Evolutionary conservation across 345 rosid genomes (phyloP), one percentile per base, ranked within the genome.

Genomic region (Citrus mangshanensis): DNA sequence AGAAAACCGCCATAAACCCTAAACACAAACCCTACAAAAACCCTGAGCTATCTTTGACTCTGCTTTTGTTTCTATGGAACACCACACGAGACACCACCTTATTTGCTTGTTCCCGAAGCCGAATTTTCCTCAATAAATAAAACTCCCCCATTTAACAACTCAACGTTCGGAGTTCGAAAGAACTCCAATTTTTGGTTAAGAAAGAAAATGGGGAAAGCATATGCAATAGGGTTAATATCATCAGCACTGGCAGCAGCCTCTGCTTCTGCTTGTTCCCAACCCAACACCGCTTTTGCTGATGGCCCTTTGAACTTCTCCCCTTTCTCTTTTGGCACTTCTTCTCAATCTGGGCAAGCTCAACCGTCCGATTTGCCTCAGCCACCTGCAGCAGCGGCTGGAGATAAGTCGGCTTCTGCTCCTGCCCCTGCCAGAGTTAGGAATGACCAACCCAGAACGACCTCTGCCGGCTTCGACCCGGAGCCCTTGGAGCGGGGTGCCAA

Each of bases 391-490:
- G 56, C 37, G 9, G 21, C 83, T n/a, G 83, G 61, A 40, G 83
- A 79, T 59, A 90, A 83, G 56, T 42, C 91, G 32, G 58, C 58
- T 54, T 58, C 83, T 69, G 24, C 66, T 16, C 34, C 68, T 32
- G 74, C 83, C 38, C 73, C 81, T 72, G 79, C 88, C 54, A 91
- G 81, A 82, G 85, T 82, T 68, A 86, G 98, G 62, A 96, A 92
- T 73, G 83, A 89, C 72, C 82, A 91, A 69, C 98, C 99, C 13
- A 85, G 97, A 84, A 96, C 99, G 5, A 81, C 86, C 0, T 91
- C 98, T 0, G 90, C 95, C 37, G 99, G 99, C 10, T 94, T 96
- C 71, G 97, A 96, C 79, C 99, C 98, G 0, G 92, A 90, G 88
- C 92, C 99, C 18, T 86, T 96, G 65, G 98, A 94, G 87, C 91